Percentiles rank a stretch among this genome's conserved stretches.
phyloP scores from a whole-genome alignment of 768 basidiomycete species.

The Pleurotus tuoliensis region DNA sequence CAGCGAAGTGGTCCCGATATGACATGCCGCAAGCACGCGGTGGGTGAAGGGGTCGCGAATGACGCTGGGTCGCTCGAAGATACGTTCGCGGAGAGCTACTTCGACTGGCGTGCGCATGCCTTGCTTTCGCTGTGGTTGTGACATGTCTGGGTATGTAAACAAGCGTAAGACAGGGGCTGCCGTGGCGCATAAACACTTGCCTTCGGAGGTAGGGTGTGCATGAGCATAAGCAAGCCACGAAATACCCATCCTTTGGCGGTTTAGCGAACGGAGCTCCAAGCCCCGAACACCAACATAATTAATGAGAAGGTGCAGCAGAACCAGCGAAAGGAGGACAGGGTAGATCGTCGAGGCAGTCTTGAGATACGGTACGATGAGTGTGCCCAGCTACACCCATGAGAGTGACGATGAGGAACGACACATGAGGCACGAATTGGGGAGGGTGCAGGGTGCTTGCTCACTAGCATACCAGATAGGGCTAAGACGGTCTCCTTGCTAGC shows the following conservation, averaged over 20 bases:
- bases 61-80: constrained; percentile 36
- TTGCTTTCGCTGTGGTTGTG: not conserved
- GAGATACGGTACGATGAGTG: constrained; percentile 53
- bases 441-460: constrained; percentile 23
- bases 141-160: not conserved
- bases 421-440: too few relatives aligned
- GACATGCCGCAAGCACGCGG: constrained; percentile 37
- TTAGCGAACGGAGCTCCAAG: constrained; percentile 53
- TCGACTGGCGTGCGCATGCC: constrained; percentile 27
- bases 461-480: constrained; percentile 64
- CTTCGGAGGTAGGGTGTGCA: constrained; percentile 7
- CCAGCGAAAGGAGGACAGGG: constrained; percentile 43
- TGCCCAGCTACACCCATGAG: constrained; percentile 45
- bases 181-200: too few relatives aligned
- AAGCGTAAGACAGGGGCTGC: too few relatives aligned
- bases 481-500: constrained; percentile 70
- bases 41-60: constrained; percentile 35
- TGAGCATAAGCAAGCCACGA: constrained; percentile 44
- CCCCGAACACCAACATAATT: constrained; percentile 62
- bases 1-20: constrained; percentile 41
- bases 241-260: constrained; percentile 53
- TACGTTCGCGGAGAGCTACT: constrained; percentile 38
- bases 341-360: constrained; percentile 47
- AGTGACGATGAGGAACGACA: too few relatives aligned
- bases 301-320: constrained; percentile 48